Conservation (phyloP, 192 early-diverging fungal genomes). For the Coemansia sp. region DNA sequence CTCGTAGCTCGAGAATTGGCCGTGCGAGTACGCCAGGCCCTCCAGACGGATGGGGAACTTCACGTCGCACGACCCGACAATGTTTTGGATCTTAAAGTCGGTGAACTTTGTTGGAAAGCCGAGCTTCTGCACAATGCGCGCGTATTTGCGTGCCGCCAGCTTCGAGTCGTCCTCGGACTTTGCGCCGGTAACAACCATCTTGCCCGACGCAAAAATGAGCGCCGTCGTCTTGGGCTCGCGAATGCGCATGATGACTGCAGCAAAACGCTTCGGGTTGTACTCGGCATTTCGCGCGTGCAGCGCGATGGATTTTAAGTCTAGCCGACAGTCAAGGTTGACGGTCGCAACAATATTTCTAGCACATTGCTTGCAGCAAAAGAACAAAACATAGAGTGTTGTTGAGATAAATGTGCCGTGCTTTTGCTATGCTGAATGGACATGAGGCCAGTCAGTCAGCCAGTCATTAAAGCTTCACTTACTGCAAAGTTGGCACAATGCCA, state of each 20-base stretch:
- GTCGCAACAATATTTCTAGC: constrained; percentile 93
- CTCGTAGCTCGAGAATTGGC: constrained; percentile 87
- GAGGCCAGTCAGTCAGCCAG: too few relatives aligned
- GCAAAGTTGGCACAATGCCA: constrained; percentile 51
- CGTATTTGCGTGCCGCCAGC: constrained; percentile 97
- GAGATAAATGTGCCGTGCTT: not conserved
- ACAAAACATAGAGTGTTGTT: not conserved
- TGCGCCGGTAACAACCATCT: constrained; percentile 99
- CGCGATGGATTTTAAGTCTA: constrained; percentile 98
- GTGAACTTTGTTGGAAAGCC: constrained; percentile 97
- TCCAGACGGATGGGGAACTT: constrained; percentile 99
- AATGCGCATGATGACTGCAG: constrained; percentile 99
- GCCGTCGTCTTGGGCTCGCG: constrained; percentile 99
- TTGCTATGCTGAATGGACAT: too few relatives aligned
- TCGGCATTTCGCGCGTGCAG: constrained; percentile 99
- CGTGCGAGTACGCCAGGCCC: constrained; percentile 92
- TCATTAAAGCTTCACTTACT: constrained; percentile 13
- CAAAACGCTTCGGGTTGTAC: constrained; percentile 99
- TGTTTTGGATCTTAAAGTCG: constrained; percentile 99
- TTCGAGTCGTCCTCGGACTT: constrained; percentile 98
- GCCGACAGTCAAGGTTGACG: constrained; percentile 94
- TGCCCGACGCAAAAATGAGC: constrained; percentile 98
- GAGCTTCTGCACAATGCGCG: constrained; percentile 97
- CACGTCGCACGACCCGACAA: constrained; percentile 98
- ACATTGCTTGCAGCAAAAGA: not conserved